These are phyloP conservation scores for Colletotrichum limetticola DNA, from an alignment of 2,329 filamentous ascomycete species.

Conservation along the genomic window DNA sequence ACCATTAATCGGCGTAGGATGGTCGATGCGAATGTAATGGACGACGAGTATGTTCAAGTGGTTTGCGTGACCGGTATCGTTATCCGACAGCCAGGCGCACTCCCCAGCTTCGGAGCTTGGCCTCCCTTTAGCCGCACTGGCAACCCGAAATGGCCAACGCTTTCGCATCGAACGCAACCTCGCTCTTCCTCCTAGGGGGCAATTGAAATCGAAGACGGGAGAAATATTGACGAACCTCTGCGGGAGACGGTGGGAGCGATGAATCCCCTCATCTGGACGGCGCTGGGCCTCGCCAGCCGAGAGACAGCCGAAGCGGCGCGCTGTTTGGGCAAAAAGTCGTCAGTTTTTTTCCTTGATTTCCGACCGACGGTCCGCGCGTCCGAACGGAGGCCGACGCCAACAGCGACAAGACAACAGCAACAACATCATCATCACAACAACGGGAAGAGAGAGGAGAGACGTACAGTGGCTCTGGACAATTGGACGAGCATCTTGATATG, in stretches of 20 bases:
- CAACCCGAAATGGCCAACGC: slow-evolving; percentile 16
- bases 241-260: slow-evolving; percentile 70
- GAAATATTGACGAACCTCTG: slow-evolving; percentile 62
- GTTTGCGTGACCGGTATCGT: slow-evolving; percentile 9
- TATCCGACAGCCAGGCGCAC: slow-evolving; percentile 1
- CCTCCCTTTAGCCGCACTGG: slow-evolving; percentile 30
- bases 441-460: slow-evolving; percentile 40
- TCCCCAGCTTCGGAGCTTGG: slow-evolving; percentile 27
- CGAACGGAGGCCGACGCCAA: background rate
- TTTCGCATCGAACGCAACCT: background rate
- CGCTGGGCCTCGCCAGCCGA: slow-evolving; percentile 57
- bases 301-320: slow-evolving; percentile 62
- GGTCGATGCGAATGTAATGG: background rate
- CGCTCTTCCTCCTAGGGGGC: background rate
- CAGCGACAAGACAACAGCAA: background rate
- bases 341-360: slow-evolving; percentile 20
- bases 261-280: slow-evolving; percentile 65
- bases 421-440: background rate
- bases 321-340: slow-evolving; percentile 40
- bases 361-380: slow-evolving; percentile 5
- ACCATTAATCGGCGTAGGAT: background rate
- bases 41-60: background rate
- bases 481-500: slow-evolving; percentile 66
- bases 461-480: slow-evolving; percentile 66
- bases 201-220: background rate